A percentile compares a stretch with the other conserved stretches of the same genome.
phyloP scores from a whole-genome alignment of 495 filamentous ascomycete species.

The Saxophila tyrrhenica region DNA sequence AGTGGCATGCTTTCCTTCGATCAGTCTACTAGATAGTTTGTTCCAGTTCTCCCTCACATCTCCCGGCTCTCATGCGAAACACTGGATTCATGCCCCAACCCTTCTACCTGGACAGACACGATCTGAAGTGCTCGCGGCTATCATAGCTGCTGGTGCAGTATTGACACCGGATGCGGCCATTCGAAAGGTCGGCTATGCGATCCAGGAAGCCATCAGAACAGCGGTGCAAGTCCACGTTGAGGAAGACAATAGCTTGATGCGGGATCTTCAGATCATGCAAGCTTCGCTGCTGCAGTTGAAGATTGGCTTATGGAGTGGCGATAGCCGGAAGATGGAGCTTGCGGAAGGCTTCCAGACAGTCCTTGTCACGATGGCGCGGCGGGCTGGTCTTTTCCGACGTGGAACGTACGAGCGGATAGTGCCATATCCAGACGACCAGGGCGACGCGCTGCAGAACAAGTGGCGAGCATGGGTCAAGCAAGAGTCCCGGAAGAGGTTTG shows the following conservation, averaged over 20 bases:
- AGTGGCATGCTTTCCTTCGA: constrained; percentile 49
- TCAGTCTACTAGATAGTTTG: constrained; percentile 46
- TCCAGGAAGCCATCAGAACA: constrained; percentile 48
- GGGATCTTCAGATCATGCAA: constrained; percentile 45
- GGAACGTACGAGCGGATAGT: constrained; percentile 38
- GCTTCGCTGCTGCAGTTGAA: constrained; percentile 44
- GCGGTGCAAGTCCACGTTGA: constrained; percentile 44
- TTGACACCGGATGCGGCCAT: constrained; percentile 44
- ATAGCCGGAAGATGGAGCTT: constrained; percentile 56
- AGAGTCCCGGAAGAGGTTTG: constrained; percentile 35
- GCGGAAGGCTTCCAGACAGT: constrained; percentile 48
- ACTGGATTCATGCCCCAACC: constrained; percentile 48
- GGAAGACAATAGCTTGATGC: constrained; percentile 44
- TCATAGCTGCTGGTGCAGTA: constrained; percentile 46
- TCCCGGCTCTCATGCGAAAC: constrained; percentile 37
- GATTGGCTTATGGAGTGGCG: constrained; percentile 56
- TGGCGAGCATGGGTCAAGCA: constrained; percentile 46
- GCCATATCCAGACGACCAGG: constrained; percentile 35
- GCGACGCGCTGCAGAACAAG: constrained; percentile 40
- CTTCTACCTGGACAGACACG: constrained; percentile 35
- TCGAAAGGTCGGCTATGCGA: constrained; percentile 50
- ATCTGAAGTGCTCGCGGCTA: constrained; percentile 44
- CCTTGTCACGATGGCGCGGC: constrained; percentile 37
- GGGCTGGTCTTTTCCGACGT: constrained; percentile 32
- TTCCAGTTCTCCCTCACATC: constrained; percentile 49